A percentile compares a stretch with the other conserved stretches of the same genome.
These are phyloP conservation scores for Metschnikowia gruessii DNA, from an alignment of 805 yeast genomes.

Conservation along the genomic window DNA sequence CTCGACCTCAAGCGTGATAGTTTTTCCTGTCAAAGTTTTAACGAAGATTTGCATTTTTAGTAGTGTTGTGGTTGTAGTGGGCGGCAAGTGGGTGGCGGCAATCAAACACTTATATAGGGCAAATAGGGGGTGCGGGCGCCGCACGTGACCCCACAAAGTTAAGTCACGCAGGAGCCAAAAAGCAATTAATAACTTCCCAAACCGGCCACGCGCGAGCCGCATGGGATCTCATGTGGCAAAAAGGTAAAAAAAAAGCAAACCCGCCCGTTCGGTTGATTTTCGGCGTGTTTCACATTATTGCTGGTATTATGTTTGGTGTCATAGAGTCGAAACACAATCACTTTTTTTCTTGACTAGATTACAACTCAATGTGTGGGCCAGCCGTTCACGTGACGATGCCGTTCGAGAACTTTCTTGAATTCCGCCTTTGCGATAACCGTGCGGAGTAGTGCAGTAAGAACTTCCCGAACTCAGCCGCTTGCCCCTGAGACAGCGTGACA, in stretches of 20 bases:
- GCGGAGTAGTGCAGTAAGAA: too few relatives aligned
- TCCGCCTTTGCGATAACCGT: too few relatives aligned
- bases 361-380: too few relatives aligned
- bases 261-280: too few relatives aligned
- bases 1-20: constrained; percentile 90
- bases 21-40: constrained; percentile 59
- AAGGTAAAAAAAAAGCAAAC: background rate
- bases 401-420: constrained; percentile 3
- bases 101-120: constrained; percentile 20
- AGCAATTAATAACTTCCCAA: constrained; percentile 14
- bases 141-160: constrained; percentile 18
- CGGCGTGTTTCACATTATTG: too few relatives aligned
- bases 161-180: constrained; percentile 20
- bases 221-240: constrained; percentile 1
- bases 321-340: too few relatives aligned
- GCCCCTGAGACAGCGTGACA: too few relatives aligned
- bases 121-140: constrained; percentile 16
- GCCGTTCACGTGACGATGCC: constrained; percentile 1
- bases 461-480: too few relatives aligned
- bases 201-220: constrained; percentile 9
- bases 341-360: too few relatives aligned
- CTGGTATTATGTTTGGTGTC: too few relatives aligned
- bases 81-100: constrained; percentile 16
- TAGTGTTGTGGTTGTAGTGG: constrained; percentile 8
- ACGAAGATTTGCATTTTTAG: constrained; percentile 29